phyloP scores from a whole-genome alignment of 176 grass and related monocot genomes.

The Oryza nivara region DNA sequence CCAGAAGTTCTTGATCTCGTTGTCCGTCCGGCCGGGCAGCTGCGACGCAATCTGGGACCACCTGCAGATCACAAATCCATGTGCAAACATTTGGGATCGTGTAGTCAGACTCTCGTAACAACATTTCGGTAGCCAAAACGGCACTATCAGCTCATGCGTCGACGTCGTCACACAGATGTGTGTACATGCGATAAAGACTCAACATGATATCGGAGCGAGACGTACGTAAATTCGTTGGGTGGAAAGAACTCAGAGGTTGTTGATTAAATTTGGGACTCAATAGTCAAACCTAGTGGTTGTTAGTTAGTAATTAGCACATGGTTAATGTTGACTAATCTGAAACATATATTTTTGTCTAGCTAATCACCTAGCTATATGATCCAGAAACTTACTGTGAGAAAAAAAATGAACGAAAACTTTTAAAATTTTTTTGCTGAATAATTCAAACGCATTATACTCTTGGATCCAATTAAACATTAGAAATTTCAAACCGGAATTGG shows the following conservation, averaged over 20 bases:
- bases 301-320: background rate
- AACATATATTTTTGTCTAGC: too few species aligned
- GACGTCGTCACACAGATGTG: background rate
- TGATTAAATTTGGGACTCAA: background rate
- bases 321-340: background rate
- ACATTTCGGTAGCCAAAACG: background rate
- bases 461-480: background rate
- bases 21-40: slow-evolving; percentile 85
- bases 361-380: too few species aligned
- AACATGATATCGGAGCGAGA: background rate
- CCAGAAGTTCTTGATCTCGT: slow-evolving; percentile 98
- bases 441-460: background rate
- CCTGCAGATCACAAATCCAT: slow-evolving; percentile 36
- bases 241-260: too few species aligned
- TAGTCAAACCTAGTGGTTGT: background rate
- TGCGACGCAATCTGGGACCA: slow-evolving; percentile 96
- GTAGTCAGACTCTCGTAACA: background rate
- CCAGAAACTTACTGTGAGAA: too few species aligned
- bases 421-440: too few species aligned
- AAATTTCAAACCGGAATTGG: background rate
- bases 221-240: too few species aligned
- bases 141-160: background rate
- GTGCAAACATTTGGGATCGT: background rate
- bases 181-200: background rate
- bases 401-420: too few species aligned